Evolutionary conservation across 106 monocot species (phyloP), one percentile per base, ranked within the genome.

Genomic region (Ottelia alismoides): DNA sequence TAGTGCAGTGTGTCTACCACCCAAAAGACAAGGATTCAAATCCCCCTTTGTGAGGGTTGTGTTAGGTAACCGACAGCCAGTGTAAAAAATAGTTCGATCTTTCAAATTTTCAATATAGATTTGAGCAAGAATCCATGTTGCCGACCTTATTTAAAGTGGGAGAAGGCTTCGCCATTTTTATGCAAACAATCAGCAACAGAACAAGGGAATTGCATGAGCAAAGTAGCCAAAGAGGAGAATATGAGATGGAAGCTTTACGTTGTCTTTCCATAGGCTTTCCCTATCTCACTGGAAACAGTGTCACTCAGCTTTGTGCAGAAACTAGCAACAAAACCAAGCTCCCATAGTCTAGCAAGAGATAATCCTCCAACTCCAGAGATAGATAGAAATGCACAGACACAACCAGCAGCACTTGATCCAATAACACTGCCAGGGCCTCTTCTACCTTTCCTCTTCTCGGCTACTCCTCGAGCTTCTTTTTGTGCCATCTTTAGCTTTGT

Each of bases 231-330:
- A n/a, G n/a, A n/a, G n/a, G n/a, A n/a, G n/a, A n/a, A n/a, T n/a
- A n/a, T n/a, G n/a, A n/a, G n/a, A n/a, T 35, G 12, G 35, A 35
- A 58, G 27, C 50, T 65, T 68, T 84, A 96, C 88, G 96, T 70
- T 61, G 76, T 96, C 62, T 72, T 81, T 25, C 96, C 96, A 72
- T 85, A 96, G 27, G 94, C 94, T 59, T 96, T 96, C 25, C 94
- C 94, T 47, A 88, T 88, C 75, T 96, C 94, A 55, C 94, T 96
- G 20, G 94, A 88, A 64, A 85, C 88, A 23, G 94, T 96, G 53
- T 96, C 94, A 52, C 88, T 88, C 54, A 96, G 30, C 64, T 96
- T 96, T 23, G 94, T 96, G 62, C 94, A 96, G 49, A 82, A 96
- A 65, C 88, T 88, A 27, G 88, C 75, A 63, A 96, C 81, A 71